These are phyloP conservation scores for Eucalyptus victrix DNA, from an alignment of 345 rosid species.

Conservation along the genomic window DNA sequence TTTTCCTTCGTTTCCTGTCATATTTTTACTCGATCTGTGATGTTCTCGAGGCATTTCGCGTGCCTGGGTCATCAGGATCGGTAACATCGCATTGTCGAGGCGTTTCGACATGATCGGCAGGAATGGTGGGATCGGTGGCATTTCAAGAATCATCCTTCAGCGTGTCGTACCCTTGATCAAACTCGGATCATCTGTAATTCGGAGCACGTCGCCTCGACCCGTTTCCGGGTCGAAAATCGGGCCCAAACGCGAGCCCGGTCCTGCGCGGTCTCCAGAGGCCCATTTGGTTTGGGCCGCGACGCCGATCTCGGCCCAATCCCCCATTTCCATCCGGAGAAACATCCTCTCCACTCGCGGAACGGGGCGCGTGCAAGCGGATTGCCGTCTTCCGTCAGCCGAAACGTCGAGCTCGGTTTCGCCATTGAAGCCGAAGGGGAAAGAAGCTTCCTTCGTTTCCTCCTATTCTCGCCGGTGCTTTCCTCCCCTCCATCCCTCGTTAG, in stretches of 20 bases:
- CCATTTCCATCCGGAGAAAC: neutral
- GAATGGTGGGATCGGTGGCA: neutral
- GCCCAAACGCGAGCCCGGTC: neutral
- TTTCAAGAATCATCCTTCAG: neutral
- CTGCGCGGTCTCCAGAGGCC: neutral
- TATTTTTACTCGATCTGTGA: neutral
- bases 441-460: neutral
- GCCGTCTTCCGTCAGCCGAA: neutral
- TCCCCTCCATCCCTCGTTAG: neutral
- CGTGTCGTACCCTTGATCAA: neutral
- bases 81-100: neutral
- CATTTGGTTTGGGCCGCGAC: neutral
- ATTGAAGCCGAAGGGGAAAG: neutral
- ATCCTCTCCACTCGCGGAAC: neutral
- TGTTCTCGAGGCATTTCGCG: neutral
- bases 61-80: neutral
- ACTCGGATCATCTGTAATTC: neutral
- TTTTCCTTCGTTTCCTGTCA: no score
- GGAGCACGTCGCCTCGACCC: neutral
- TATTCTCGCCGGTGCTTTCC: neutral
- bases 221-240: neutral
- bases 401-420: neutral
- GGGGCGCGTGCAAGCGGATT: neutral
- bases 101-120: neutral
- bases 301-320: neutral